Evolutionary conservation across 352 stramenopile genomes (phyloP), one percentile per base, ranked within the genome.

Genomic region (Pythium insidiosum): DNA sequence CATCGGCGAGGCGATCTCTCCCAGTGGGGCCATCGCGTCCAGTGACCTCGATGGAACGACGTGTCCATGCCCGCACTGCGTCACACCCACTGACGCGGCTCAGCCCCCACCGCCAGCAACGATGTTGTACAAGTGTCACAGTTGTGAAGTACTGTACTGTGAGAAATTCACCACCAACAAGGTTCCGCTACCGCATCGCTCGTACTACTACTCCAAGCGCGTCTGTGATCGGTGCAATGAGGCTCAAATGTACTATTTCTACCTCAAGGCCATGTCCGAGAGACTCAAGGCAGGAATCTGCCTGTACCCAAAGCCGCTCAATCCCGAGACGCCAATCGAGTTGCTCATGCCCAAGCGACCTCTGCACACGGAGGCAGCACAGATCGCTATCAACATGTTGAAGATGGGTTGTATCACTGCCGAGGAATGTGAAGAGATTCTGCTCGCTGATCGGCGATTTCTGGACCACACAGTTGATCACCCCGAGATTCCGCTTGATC

Each of bases 291-390:
- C 73, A 5, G 71, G 82, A 1, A 92, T 90, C 21, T 95, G 82
- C 38, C 52, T 95, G 44, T 94, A 95, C 36, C 79, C 82, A 0
- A 82, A 84, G 41, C 67, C 76, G n/a, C 43, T 95, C 34, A 88
- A 93, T 20, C 69, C 78, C 7, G 73, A 88, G 24, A 86, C 79
- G 15, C 79, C 79, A 11, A 88, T 90, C 47, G 84, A 94, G 47
- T 57, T 94, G 40, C 84, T 95, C 45, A 91, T 89, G 77, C 77
- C 76, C n/a, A 85, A 87, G 54, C 73, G 82, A 5, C 78, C 73
- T 37, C 58, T 81, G 34, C 75, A 94, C 51, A 90, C 81, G 0
- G 70, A 84, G 47, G 81, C 79, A 1, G 81, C 78, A 4, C 85
- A 86, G 28, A 91, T 91, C 51, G 84, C 84, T n/a, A 91, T 92